phyloP scores from a whole-genome alignment of 352 stramenopile genomes.

The Phytophthora hybrid region DNA sequence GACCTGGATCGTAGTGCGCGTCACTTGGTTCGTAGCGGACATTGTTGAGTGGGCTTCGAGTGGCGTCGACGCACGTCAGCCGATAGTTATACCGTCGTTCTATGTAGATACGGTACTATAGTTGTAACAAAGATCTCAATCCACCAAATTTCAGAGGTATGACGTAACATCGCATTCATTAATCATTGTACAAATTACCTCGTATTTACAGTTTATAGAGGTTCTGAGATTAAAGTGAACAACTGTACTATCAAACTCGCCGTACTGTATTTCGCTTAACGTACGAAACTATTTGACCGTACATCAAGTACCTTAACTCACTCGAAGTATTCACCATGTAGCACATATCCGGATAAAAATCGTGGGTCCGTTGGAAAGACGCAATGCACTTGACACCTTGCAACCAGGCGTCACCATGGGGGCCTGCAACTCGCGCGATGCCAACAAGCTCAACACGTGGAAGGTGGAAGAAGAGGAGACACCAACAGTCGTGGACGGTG shows the following conservation, averaged over 20 bases:
- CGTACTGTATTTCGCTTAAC: background rate
- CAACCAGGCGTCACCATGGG: constrained; percentile 45
- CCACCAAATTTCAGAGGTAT: too few species aligned
- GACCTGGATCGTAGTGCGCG: constrained; percentile 80
- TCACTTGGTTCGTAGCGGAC: constrained; percentile 70
- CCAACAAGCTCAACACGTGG: constrained; percentile 51
- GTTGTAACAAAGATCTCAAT: background rate
- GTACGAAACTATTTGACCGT: background rate
- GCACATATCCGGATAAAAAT: background rate
- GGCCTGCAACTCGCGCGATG: constrained; percentile 51
- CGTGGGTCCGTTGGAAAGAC: constrained; percentile 20
- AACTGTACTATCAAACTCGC: too few species aligned
- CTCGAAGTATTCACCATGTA: background rate
- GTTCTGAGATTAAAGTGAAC: background rate
- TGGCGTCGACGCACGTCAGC: background rate
- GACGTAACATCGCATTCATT: too few species aligned
- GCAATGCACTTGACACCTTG: constrained; percentile 19
- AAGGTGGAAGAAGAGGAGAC: constrained; percentile 51
- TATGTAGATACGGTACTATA: background rate
- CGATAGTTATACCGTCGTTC: background rate
- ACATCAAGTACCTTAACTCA: background rate
- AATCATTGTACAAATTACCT: too few species aligned
- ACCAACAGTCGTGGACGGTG: constrained; percentile 12
- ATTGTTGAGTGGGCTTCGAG: constrained; percentile 26
- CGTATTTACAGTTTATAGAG: background rate